Percentiles rank a stretch among this genome's conserved stretches.
phyloP scores from a whole-genome alignment of 805 yeast genomes.

The Lipomyces yamadae region DNA sequence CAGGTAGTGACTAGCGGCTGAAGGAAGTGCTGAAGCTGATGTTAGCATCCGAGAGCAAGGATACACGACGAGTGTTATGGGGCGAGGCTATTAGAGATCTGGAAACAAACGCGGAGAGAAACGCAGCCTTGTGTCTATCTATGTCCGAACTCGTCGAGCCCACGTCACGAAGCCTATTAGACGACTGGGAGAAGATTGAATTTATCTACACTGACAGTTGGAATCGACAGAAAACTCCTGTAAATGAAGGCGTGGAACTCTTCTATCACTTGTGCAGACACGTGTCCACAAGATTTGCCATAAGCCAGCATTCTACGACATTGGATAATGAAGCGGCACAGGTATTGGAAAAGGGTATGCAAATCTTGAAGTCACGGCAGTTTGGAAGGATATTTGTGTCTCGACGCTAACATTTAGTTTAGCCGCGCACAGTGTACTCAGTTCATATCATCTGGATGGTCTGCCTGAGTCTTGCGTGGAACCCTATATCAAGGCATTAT shows the following conservation, averaged over 20 bases:
- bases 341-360: background rate
- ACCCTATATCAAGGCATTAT: constrained; percentile 9
- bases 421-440: constrained; percentile 5
- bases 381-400: background rate
- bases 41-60: background rate
- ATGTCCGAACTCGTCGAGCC: background rate
- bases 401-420: background rate
- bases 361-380: background rate
- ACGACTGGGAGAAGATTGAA: constrained; percentile 1
- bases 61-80: background rate
- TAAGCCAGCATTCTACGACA: background rate
- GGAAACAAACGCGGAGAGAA: background rate
- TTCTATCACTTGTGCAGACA: background rate
- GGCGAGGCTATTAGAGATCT: background rate
- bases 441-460: constrained; percentile 12
- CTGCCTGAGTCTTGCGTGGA: constrained; percentile 22
- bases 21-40: background rate
- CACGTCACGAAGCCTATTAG: background rate
- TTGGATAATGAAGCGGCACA: background rate
- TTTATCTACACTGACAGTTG: background rate
- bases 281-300: constrained; percentile 1
- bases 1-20: background rate
- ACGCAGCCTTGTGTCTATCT: background rate
- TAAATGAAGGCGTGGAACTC: constrained; percentile 6
- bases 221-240: background rate